Conservation (phyloP, 495 filamentous ascomycete genomes). For the Aspergillus diversus region DNA sequence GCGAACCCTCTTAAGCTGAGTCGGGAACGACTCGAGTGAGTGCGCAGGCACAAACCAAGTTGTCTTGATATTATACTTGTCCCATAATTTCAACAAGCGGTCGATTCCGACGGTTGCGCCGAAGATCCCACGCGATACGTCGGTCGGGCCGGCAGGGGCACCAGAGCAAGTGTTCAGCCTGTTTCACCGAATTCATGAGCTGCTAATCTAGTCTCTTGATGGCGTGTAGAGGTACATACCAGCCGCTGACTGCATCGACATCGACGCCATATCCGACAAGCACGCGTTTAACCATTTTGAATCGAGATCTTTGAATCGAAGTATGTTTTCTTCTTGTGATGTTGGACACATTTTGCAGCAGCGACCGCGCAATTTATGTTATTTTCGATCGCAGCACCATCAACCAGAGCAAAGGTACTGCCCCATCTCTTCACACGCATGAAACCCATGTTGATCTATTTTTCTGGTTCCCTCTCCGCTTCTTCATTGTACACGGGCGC, state of each 20-base stretch:
- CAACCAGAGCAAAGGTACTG: not conserved
- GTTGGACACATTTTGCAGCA: not conserved
- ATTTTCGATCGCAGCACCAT: not conserved
- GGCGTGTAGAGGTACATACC: conserved; percentile 50
- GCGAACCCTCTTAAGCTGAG: conserved; percentile 53
- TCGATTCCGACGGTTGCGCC: conserved; percentile 60
- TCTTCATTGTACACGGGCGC: not conserved
- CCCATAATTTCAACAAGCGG: conserved; percentile 59
- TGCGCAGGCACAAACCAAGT: conserved; percentile 70
- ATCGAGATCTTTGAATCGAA: not conserved
- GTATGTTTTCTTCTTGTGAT: not conserved
- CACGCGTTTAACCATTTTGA: conserved; percentile 1
- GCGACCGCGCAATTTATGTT: not conserved
- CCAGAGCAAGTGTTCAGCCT: conserved; percentile 25
- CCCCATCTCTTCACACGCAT: not conserved
- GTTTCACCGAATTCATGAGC: not conserved
- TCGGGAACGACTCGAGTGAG: conserved; percentile 62
- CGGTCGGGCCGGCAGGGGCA: conserved; percentile 54
- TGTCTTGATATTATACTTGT: conserved; percentile 52
- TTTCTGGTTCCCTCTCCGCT: not conserved
- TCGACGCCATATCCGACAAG: conserved; percentile 42
- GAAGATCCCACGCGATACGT: conserved; percentile 62
- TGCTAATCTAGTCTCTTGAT: not conserved
- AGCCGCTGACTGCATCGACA: conserved; percentile 62
- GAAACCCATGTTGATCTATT: not conserved